phyloP scores from a whole-genome alignment of 164 flowering plant genomes.

The Protea cynaroides region DNA sequence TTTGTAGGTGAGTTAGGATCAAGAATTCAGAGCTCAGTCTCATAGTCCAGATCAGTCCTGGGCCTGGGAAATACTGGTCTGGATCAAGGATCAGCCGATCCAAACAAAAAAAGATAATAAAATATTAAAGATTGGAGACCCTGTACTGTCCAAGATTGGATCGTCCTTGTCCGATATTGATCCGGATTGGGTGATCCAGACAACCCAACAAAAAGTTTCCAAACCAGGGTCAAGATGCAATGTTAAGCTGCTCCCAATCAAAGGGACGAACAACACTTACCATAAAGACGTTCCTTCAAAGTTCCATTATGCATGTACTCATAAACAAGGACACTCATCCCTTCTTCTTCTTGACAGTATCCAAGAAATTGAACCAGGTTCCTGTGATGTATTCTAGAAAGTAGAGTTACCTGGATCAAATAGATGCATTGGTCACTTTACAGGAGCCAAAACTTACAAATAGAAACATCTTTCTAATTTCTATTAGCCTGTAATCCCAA shows the following conservation, averaged over 20 bases:
- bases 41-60: no score
- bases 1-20: constrained; percentile 3
- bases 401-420: constrained; percentile 67
- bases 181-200: no score
- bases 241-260: not conserved
- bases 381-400: constrained; percentile 97
- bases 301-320: constrained; percentile 99
- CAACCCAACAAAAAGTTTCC: no score
- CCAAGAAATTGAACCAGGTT: constrained; percentile 95
- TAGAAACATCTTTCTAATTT: no score
- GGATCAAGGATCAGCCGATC: no score
- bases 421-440: constrained; percentile 4
- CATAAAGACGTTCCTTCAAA: constrained; percentile 93
- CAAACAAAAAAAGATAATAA: no score
- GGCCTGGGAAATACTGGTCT: no score
- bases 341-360: constrained; percentile 94
- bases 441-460: not conserved
- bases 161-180: no score
- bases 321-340: constrained; percentile 76
- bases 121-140: no score
- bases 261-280: constrained; percentile 27
- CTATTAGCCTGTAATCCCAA: no score
- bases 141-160: no score
- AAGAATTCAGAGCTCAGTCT: constrained; percentile 1
- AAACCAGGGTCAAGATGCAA: no score